Evolutionary conservation across 495 filamentous ascomycete genomes (phyloP).

Genomic region (Hypoxylon lienhwacheense): DNA sequence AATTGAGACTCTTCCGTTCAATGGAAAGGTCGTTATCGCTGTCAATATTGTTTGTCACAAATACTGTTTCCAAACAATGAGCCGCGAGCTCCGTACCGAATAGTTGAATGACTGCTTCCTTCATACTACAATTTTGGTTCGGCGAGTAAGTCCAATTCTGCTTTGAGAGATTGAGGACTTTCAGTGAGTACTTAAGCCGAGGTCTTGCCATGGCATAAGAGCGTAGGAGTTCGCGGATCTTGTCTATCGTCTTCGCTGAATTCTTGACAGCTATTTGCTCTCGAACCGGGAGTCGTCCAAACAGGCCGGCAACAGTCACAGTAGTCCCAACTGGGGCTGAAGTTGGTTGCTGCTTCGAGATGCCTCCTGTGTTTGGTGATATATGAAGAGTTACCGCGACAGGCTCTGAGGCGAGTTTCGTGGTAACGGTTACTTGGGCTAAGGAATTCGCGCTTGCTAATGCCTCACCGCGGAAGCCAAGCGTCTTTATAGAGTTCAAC

Average conservation of each 20-base stretch:
- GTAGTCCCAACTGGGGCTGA: constrained; percentile 80
- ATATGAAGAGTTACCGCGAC: constrained; percentile 55
- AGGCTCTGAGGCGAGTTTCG: constrained; percentile 69
- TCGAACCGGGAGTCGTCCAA: constrained; percentile 74
- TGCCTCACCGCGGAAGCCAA: constrained; percentile 90
- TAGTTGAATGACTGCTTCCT: constrained; percentile 70
- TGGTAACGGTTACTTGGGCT: constrained; percentile 66
- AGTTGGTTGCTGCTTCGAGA: constrained; percentile 44
- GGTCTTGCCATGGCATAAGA: constrained; percentile 76
- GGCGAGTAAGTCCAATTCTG: constrained; percentile 75
- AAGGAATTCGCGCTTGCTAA: constrained; percentile 76
- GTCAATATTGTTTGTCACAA: constrained; percentile 17
- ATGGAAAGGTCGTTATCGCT: background rate
- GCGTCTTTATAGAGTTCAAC: constrained; percentile 68
- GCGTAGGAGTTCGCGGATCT: constrained; percentile 69
- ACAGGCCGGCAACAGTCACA: constrained; percentile 66
- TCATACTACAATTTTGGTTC: constrained; percentile 52
- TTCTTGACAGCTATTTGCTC: constrained; percentile 65
- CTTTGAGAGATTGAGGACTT: constrained; percentile 64
- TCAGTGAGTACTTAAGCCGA: constrained; percentile 64
- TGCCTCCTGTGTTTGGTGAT: constrained; percentile 42
- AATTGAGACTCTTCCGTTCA: background rate
- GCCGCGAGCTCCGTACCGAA: constrained; percentile 67
- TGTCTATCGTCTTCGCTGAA: constrained; percentile 60
- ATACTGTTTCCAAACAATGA: constrained; percentile 42